Percentiles rank a stretch among this genome's conserved stretches.
Evolutionary conservation across 768 basidiomycete species (phyloP).

Genomic region (Tephrocybe sp.): DNA sequence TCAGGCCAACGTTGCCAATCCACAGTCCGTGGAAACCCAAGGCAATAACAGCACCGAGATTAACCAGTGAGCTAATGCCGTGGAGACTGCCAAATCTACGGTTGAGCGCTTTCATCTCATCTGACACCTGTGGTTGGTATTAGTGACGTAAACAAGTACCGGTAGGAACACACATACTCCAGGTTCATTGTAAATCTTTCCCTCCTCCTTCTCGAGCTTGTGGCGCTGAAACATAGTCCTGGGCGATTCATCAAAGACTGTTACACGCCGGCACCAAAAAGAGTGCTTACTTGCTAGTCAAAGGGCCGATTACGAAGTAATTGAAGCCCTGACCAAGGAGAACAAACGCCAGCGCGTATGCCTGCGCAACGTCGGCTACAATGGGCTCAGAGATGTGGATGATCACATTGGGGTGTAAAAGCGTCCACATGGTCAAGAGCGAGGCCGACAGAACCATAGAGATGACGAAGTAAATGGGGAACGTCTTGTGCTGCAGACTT

Average conservation of each 20-base stretch:
- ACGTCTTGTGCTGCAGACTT: slow-evolving; percentile 69
- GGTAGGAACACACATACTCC: slow-evolving; percentile 44
- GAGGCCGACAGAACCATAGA: slow-evolving; percentile 54
- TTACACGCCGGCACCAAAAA: neutral
- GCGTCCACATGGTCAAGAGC: slow-evolving; percentile 59
- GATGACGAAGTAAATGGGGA: slow-evolving; percentile 72
- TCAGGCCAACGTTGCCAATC: slow-evolving; percentile 60
- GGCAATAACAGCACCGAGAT: slow-evolving; percentile 59
- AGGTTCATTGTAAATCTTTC: slow-evolving; percentile 62
- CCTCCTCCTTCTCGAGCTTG: slow-evolving; percentile 72
- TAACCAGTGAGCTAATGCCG: slow-evolving; percentile 67
- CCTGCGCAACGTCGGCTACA: slow-evolving; percentile 64
- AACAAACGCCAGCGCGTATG: slow-evolving; percentile 52
- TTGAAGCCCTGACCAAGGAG: slow-evolving; percentile 56
- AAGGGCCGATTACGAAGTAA: slow-evolving; percentile 68
- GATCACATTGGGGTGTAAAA: slow-evolving; percentile 56
- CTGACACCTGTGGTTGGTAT: slow-evolving; percentile 49
- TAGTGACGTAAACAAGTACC: slow-evolving; percentile 2
- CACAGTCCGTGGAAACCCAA: slow-evolving; percentile 70
- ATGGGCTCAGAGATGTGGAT: slow-evolving; percentile 44
- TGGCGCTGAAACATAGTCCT: slow-evolving; percentile 81
- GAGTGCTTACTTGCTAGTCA: slow-evolving; percentile 60
- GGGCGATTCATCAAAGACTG: neutral
- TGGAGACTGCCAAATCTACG: slow-evolving; percentile 66
- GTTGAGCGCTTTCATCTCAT: slow-evolving; percentile 69